These are phyloP conservation scores for Phytopythium sindhum DNA, from an alignment of 352 stramenopile genomes.

Conservation along the genomic window DNA sequence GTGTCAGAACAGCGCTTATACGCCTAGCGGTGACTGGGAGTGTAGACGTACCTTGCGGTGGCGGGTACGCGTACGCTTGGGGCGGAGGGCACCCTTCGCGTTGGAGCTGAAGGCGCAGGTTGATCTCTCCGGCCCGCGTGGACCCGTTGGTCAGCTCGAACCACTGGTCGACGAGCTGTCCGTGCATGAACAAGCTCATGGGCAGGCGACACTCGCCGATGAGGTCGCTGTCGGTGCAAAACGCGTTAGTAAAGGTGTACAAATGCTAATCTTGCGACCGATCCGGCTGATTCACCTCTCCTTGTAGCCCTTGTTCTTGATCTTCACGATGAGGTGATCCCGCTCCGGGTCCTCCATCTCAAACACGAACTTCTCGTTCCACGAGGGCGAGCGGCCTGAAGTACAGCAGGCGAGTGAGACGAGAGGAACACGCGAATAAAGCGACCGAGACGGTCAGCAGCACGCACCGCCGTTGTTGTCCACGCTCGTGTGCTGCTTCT, in stretches of 20 bases:
- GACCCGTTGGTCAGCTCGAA: slow-evolving; percentile 69
- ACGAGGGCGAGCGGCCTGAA: slow-evolving; percentile 59
- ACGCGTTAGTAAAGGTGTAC: background rate
- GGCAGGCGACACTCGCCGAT: slow-evolving; percentile 71
- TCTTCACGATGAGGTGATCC: slow-evolving; percentile 63
- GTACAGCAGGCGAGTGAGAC: background rate
- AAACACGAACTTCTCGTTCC: slow-evolving; percentile 84
- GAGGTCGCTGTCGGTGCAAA: slow-evolving; percentile 29
- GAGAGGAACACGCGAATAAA: background rate
- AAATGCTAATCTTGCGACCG: background rate
- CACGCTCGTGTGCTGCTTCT: slow-evolving; percentile 67
- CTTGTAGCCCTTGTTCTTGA: slow-evolving; percentile 86
- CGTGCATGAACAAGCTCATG: slow-evolving; percentile 67
- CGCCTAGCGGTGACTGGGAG: background rate
- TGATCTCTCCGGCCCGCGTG: slow-evolving; percentile 70
- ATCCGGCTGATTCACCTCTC: slow-evolving; percentile 18
- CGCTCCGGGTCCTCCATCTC: slow-evolving; percentile 59
- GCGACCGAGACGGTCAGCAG: background rate
- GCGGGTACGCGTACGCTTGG: background rate
- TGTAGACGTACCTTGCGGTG: background rate
- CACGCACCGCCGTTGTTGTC: slow-evolving; percentile 78
- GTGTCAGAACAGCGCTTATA: background rate
- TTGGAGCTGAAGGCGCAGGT: slow-evolving; percentile 62
- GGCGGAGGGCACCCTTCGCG: background rate
- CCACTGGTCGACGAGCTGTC: slow-evolving; percentile 74